phyloP scores from a whole-genome alignment of 371 early-diverging fungal species.

The Rhizopus delemar region DNA sequence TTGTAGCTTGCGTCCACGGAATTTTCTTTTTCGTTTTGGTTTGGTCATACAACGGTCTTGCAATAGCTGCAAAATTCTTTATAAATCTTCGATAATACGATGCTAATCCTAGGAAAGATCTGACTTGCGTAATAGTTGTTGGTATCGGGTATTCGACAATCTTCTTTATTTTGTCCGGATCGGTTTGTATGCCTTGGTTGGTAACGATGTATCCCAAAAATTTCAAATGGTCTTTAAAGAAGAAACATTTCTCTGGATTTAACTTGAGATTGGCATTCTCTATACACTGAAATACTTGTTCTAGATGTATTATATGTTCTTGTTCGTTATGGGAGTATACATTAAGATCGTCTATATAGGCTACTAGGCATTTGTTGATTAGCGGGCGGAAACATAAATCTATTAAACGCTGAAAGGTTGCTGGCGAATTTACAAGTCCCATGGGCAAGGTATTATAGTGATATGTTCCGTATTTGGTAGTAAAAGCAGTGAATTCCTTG shows the following conservation, averaged over 20 bases:
- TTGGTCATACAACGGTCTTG: conserved; percentile 38
- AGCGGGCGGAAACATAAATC: conserved; percentile 4
- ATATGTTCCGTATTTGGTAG: conserved; percentile 12
- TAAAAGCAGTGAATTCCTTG: conserved; percentile 9
- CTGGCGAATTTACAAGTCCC: conserved; percentile 1
- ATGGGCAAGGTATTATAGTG: not conserved
- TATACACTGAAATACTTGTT: not conserved
- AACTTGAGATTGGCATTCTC: conserved; percentile 27
- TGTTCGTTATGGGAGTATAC: not conserved
- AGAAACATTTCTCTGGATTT: conserved; percentile 54
- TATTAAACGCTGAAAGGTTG: conserved; percentile 5
- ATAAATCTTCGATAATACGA: conserved; percentile 40
- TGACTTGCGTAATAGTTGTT: conserved; percentile 48
- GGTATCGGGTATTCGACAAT: conserved; percentile 35
- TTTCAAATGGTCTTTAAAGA: conserved; percentile 27
- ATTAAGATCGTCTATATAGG: conserved; percentile 1
- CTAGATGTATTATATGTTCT: not conserved
- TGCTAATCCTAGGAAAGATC: conserved; percentile 31
- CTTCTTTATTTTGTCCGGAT: conserved; percentile 29
- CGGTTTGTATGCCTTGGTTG: conserved; percentile 22
- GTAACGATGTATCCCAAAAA: conserved; percentile 44
- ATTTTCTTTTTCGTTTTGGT: conserved; percentile 21
- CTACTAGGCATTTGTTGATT: not conserved
- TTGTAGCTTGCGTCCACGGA: conserved; percentile 16
- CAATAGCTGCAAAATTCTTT: conserved; percentile 28